Base-by-base conservation (phyloP, 352 stramenopile genomes). In the Plasmopara viticola region DNA sequence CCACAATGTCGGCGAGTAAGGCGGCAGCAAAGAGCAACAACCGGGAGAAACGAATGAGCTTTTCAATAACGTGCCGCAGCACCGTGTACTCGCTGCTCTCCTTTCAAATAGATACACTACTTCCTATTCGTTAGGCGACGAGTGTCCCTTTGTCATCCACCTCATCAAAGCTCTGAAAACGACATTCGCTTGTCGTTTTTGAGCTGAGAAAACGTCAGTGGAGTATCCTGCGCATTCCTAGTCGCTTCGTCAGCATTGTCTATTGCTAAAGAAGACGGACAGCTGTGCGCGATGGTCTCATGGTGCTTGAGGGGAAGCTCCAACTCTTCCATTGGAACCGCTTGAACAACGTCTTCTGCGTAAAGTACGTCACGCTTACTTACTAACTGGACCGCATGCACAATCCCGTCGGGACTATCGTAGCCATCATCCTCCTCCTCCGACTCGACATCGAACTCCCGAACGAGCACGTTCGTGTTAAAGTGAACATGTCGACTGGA, bases 1-100 rank as follows among this genome's bases (percentile, higher is more conserved):
- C 60, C 78, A 92, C 74, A 92, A 92, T 63, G 66, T 91, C 28
- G 82, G 87, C 56, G 74, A 91, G 60, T 87, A 69, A 39, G 8
- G 20, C 10, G 41, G 42, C 46, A 31, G 28, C 44, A 47, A 56
- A 38, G 53, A 38, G 30, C n/a, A n/a, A n/a, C n/a, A n/a, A n/a
- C n/a, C 20, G 3, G 44, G 50, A 38, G 18, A 50, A 58, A 52
- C 44, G 9, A 54, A 48, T 56, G 46, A 56, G 52, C 13, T 52
- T 45, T 51, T 56, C 41, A 60, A 53, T 55, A 58, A 52, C 53
- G 48, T 43, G 49, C 48, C 44, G 62, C 44, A 46, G 37, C 37
- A 41, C 2, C 37, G 6, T 41, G 37, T 15, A 14, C 2, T 18
- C 13, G n/a, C 42, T 58, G 57, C 40, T 63, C 34, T 62, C 53